Conservation (phyloP, 306 rosid genomes). For the Rosa persica region DNA sequence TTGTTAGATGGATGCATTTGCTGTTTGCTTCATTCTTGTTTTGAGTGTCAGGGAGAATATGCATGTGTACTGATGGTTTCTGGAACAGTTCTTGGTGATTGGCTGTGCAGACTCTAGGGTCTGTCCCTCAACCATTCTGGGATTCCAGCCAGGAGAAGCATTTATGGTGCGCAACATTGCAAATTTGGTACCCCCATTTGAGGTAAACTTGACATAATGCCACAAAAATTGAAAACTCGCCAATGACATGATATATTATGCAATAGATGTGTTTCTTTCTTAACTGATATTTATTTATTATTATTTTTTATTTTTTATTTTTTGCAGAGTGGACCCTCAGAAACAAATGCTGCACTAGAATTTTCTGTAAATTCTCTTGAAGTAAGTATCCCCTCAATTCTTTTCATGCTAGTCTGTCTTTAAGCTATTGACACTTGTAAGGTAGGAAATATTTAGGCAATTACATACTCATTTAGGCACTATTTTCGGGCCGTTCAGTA, state of each 20-base stretch:
- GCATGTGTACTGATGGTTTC: slow-evolving; percentile 45
- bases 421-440: not conserved
- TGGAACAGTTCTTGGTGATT: slow-evolving; percentile 89
- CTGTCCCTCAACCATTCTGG: slow-evolving; percentile 82
- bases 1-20: slow-evolving; percentile 11
- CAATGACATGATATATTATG: not conserved
- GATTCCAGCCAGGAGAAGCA: slow-evolving; percentile 96
- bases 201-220: slow-evolving; percentile 45
- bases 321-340: slow-evolving; percentile 82
- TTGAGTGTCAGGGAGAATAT: slow-evolving; percentile 9
- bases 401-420: not conserved
- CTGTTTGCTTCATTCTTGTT: slow-evolving; percentile 15
- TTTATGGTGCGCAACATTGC: slow-evolving; percentile 86
- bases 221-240: not conserved
- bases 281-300: not conserved
- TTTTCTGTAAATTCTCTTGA: slow-evolving; percentile 76
- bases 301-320: slow-evolving; percentile 15
- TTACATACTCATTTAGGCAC: not conserved
- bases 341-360: slow-evolving; percentile 91
- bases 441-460: slow-evolving; percentile 1
- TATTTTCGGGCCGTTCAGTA: not conserved
- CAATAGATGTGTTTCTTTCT: not conserved
- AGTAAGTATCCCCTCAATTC: slow-evolving; percentile 43
- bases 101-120: slow-evolving; percentile 99
- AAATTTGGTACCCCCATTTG: slow-evolving; percentile 84